Base-by-base conservation (phyloP, 2,329 filamentous ascomycete species). In the Hymenotorrendiella dingleyae region DNA sequence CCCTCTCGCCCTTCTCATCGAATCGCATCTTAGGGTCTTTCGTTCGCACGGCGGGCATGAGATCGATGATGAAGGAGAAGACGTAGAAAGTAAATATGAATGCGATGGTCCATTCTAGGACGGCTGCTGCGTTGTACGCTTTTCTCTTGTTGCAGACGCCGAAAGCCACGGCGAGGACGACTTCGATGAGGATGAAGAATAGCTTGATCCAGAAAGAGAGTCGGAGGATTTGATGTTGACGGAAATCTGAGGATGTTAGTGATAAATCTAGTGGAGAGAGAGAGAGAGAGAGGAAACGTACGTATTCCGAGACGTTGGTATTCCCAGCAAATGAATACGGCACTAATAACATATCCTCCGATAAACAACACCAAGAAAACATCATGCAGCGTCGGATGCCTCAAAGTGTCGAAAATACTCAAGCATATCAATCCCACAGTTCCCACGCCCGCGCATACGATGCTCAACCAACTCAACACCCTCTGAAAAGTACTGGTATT, bases 71-170 rank as follows among this genome's bases (percentile, higher is more conserved):
- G 70, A 94, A 97, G 48, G 84, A 88, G 49, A 91, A 75, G 48
- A 94, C 73, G 67, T 95, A 97, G 59, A 90, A 84, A 40, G 85
- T 86, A 67, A 90, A 96, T 59, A 95, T 72, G 59, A 94, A 80
- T 23, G 88, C 78, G 51, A 96, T 80, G 47, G 78, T 61, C 78
- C 78, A 82, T 67, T 97, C 91, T 23, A 96, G 64, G 40, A 94
- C 68, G 5, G 89, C 93, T 28, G 82, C 87, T 1, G 69, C 65
- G 63, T 93, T 83, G 55, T 72, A 74, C 19, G 70, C 57, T 7
- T 66, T 46, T 3, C 62, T 64, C 28, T 67, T 70, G 26, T 70
- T 73, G 42, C 69, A 70, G 4, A 78, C 70, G 17, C 72, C 82
- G 62, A 97, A 97, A 33, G 74, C 80, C 57, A 89, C 71, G 49